Evolutionary conservation across 371 early-diverging fungal species (phyloP), one percentile per base, ranked within the genome.

Genomic region (Mucor plumbeus): DNA sequence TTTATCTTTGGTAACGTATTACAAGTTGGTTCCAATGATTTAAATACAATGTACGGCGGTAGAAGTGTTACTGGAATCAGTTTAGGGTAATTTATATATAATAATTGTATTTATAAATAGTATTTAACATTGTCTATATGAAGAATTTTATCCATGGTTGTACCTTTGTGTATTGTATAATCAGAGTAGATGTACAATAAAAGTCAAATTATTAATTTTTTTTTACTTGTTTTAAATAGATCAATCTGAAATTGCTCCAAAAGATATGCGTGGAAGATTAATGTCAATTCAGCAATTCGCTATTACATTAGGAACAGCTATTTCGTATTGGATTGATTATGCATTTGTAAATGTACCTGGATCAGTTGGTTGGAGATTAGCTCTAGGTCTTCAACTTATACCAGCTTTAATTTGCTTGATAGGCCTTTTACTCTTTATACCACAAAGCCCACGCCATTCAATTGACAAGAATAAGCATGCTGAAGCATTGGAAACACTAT

Each of bases 271-370:
- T 74, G 99, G 98, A 34, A 80, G 93, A 17, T 74, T 98, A 31
- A 90, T 94, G 43, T 89, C 95, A 8, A 83, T 95, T 39, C 94
- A 98, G 74, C 97, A 97, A 74, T 91, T 94, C 71, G 91, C 96
- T 43, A 92, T 97, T 54, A 89, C 94, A 31, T 60, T 79, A 43
- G 90, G 90, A 7, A 84, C 80, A 8, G 67, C 70, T 34, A 74
- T 71, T 10, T 65, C 81, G 7, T 78, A 76, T 36, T 81, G 81
- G 81, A 57, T 84, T 11, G 74, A 72, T 31, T 84, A 75, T 72
- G 77, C 65, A 21, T 70, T 74, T 58, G 55, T 70, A 10, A 63
- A 67, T 17, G 55, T 74, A 9, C 26, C 63, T 41, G 75, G 76
- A 36, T 63, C 77, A 48, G 68, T 71, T 7, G 71, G 82, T 40